Evolutionary conservation across 1,139 yeast species (phyloP).

Genomic region (Blastobotrys serpentis): DNA sequence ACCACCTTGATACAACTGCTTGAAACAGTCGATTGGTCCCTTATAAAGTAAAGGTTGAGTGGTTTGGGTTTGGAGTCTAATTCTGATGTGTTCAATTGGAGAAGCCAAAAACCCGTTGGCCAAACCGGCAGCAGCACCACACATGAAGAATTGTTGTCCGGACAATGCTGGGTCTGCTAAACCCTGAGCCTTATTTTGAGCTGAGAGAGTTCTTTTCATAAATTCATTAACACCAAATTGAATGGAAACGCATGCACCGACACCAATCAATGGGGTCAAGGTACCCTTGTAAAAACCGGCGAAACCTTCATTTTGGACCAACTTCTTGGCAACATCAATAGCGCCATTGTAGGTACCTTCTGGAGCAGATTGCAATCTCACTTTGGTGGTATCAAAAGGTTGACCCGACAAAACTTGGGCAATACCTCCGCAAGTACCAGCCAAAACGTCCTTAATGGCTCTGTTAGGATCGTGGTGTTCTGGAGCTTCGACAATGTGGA

Average conservation of each 20-base stretch:
- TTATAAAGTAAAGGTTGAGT: conserved; percentile 47
- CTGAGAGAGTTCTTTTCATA: conserved; percentile 73
- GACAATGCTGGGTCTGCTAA: conserved; percentile 39
- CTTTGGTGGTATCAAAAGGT: conserved; percentile 94
- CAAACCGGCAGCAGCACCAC: conserved; percentile 88
- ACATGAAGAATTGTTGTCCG: conserved; percentile 62
- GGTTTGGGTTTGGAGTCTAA: conserved; percentile 83
- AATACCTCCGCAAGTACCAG: conserved; percentile 92
- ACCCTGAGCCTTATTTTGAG: conserved; percentile 44
- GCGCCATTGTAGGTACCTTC: conserved; percentile 75
- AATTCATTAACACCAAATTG: conserved; percentile 88
- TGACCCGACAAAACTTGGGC: conserved; percentile 94
- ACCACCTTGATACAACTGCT: conserved; percentile 57
- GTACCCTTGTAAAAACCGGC: conserved; percentile 89
- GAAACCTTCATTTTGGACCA: conserved; percentile 72
- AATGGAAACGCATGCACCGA: conserved; percentile 89
- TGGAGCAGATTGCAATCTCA: conserved; percentile 81
- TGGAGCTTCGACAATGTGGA: conserved; percentile 32
- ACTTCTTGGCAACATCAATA: conserved; percentile 67
- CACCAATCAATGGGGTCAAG: conserved; percentile 80
- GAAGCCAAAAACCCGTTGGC: conserved; percentile 85
- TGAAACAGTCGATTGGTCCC: conserved; percentile 82
- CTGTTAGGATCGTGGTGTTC: conserved; percentile 34
- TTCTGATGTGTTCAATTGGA: conserved; percentile 92
- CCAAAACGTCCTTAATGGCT: conserved; percentile 76